A percentile compares a stretch with the other conserved stretches of the same genome.
Evolutionary conservation across 495 filamentous ascomycete genomes (phyloP).

Genomic region (Aspergillus affinis): DNA sequence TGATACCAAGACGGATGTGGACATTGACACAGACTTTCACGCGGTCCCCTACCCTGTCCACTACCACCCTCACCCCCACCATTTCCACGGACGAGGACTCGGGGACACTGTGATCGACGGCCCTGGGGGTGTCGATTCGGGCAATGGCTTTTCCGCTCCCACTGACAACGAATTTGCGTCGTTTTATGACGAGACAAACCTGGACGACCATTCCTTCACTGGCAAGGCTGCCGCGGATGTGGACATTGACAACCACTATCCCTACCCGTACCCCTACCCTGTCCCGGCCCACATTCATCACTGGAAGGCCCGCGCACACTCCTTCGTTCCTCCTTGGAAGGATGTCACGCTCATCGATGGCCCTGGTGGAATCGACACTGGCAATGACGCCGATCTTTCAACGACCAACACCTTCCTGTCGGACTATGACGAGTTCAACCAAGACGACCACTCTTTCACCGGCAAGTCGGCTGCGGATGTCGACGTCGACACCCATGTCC

Average conservation of each 20-base stretch:
- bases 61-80: background rate
- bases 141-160: slow-evolving; percentile 26
- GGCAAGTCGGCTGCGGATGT: slow-evolving; percentile 10
- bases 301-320: too few species aligned
- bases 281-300: too few species aligned
- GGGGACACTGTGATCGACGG: background rate
- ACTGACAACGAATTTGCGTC: slow-evolving; percentile 23
- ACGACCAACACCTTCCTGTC: slow-evolving; percentile 24
- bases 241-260: slow-evolving; percentile 6
- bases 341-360: background rate
- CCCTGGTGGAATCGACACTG: slow-evolving; percentile 23
- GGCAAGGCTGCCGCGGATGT: slow-evolving; percentile 10
- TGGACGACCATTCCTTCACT: slow-evolving; percentile 33
- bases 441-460: slow-evolving; percentile 34
- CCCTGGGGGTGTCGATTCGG: slow-evolving; percentile 27
- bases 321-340: background rate
- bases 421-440: slow-evolving; percentile 19
- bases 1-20: background rate
- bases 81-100: background rate
- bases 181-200: slow-evolving; percentile 19
- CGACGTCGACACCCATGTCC: slow-evolving; percentile 7
- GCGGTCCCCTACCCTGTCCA: too few species aligned
- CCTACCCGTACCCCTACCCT: background rate
- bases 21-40: background rate
- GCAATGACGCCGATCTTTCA: slow-evolving; percentile 27